These are phyloP conservation scores for Larix kaempferi DNA, from an alignment of 75 land plant species.

Conservation along the genomic window DNA sequence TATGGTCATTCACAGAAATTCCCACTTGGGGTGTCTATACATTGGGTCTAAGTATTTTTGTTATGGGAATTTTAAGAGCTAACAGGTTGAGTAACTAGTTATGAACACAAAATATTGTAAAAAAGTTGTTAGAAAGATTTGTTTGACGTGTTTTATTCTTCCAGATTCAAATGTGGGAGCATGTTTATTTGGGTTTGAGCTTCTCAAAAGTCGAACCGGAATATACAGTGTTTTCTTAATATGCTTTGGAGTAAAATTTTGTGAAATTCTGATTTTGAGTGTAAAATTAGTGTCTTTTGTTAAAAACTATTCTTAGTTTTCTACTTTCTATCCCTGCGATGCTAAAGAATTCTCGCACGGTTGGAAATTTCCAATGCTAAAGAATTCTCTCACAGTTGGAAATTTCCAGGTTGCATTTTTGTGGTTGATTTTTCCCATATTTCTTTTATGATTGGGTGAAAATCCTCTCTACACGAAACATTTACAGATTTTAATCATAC, in stretches of 20 bases:
- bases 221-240: constrained; percentile 81
- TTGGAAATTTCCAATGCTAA: too few relatives aligned
- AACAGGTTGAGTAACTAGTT: not conserved
- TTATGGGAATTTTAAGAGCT: not conserved
- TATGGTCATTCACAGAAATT: constrained; percentile 49
- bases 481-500: too few relatives aligned
- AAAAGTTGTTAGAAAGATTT: not conserved
- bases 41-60: not conserved
- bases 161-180: constrained; percentile 92
- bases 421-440: too few relatives aligned
- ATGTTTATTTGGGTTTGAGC: constrained; percentile 93
- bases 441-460: too few relatives aligned
- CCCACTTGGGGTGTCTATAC: constrained; percentile 74
- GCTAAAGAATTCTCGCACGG: too few relatives aligned
- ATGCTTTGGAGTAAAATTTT: constrained; percentile 97
- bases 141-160: not conserved
- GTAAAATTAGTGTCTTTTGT: too few relatives aligned
- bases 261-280: too few relatives aligned
- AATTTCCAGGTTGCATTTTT: too few relatives aligned
- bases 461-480: too few relatives aligned
- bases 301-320: too few relatives aligned
- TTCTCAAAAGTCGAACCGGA: constrained; percentile 87
- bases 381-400: too few relatives aligned
- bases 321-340: too few relatives aligned
- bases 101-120: not conserved